A percentile compares a stretch with the other conserved stretches of the same genome.
These are phyloP conservation scores for Clonostachys rosea DNA, from an alignment of 2,329 filamentous ascomycete genomes.

Conservation along the genomic window DNA sequence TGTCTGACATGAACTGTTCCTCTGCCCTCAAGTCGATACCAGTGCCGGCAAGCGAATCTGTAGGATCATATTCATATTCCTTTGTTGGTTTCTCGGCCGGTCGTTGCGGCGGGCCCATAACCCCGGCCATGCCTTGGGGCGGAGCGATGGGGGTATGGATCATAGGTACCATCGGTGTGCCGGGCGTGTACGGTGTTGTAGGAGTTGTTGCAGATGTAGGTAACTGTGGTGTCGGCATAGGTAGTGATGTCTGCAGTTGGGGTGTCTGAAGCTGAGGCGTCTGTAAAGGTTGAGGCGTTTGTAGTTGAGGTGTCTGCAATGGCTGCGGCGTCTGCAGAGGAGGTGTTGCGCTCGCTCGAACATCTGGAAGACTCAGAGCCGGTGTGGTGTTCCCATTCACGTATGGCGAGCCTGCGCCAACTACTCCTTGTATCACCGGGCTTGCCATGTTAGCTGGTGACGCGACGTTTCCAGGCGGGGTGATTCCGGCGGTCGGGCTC, in stretches of 20 bases:
- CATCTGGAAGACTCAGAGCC: slow-evolving; percentile 25
- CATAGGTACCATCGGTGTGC: too few relatives aligned
- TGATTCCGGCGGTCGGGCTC: slow-evolving; percentile 36
- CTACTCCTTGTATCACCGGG: slow-evolving; percentile 16
- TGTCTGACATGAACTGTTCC: slow-evolving; percentile 72
- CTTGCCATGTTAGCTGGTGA: slow-evolving; percentile 29
- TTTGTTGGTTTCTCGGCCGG: slow-evolving; percentile 59
- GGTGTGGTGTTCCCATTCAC: slow-evolving; percentile 28
- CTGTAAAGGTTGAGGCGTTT: background rate
- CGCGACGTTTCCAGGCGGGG: slow-evolving; percentile 27
- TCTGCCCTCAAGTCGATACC: slow-evolving; percentile 86
- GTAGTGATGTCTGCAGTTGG: slow-evolving; percentile 8
- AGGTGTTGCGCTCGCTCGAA: slow-evolving; percentile 22
- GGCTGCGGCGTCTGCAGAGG: slow-evolving; percentile 23
- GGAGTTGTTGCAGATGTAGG: slow-evolving; percentile 1
- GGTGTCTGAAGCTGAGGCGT: slow-evolving; percentile 19
- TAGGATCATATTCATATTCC: slow-evolving; percentile 65
- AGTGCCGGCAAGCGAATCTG: slow-evolving; percentile 78
- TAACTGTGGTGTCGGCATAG: slow-evolving; percentile 7
- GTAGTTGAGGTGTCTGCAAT: slow-evolving; percentile 4
- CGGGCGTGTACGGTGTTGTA: background rate
- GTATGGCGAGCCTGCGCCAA: slow-evolving; percentile 15
- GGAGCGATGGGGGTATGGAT: slow-evolving; percentile 5
- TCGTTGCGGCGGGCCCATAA: slow-evolving; percentile 57
- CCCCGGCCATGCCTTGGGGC: slow-evolving; percentile 17